Evolutionary conservation across 1,284 basidiomycete genomes (phyloP).

Genomic region (Dichomitus squalens): DNA sequence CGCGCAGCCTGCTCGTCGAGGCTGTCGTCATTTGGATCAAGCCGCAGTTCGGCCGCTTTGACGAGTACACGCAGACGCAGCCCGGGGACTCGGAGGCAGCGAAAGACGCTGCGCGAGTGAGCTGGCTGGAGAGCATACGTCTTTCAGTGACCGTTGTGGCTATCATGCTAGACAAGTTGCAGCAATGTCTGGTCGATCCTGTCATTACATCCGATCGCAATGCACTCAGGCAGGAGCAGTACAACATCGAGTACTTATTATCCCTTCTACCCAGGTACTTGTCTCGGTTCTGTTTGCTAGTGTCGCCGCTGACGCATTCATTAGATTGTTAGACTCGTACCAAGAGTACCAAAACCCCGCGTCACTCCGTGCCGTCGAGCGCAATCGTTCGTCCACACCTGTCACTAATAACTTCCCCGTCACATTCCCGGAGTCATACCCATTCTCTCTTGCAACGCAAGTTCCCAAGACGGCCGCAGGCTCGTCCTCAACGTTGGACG

Average conservation of each 20-base stretch:
- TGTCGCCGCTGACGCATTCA: slow-evolving; percentile 20
- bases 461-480: slow-evolving; percentile 56
- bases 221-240: slow-evolving; percentile 80
- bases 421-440: slow-evolving; percentile 92
- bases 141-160: slow-evolving; percentile 86
- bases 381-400: slow-evolving; percentile 62
- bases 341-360: slow-evolving; percentile 75
- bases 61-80: slow-evolving; percentile 70
- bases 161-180: slow-evolving; percentile 89
- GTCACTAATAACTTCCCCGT: slow-evolving; percentile 71
- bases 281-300: background rate
- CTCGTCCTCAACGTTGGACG: slow-evolving; percentile 47
- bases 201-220: slow-evolving; percentile 62
- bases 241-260: slow-evolving; percentile 90
- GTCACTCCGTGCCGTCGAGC: slow-evolving; percentile 72
- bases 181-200: slow-evolving; percentile 77
- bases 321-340: slow-evolving; percentile 84
- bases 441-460: slow-evolving; percentile 82
- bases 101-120: slow-evolving; percentile 77
- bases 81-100: slow-evolving; percentile 64
- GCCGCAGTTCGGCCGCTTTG: slow-evolving; percentile 91
- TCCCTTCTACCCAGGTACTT: slow-evolving; percentile 81
- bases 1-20: slow-evolving; percentile 83
- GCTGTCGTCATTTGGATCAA: slow-evolving; percentile 93
- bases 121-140: slow-evolving; percentile 89